phyloP scores from a whole-genome alignment of 805 yeast genomes.

The Zygoascus ofunaensis region DNA sequence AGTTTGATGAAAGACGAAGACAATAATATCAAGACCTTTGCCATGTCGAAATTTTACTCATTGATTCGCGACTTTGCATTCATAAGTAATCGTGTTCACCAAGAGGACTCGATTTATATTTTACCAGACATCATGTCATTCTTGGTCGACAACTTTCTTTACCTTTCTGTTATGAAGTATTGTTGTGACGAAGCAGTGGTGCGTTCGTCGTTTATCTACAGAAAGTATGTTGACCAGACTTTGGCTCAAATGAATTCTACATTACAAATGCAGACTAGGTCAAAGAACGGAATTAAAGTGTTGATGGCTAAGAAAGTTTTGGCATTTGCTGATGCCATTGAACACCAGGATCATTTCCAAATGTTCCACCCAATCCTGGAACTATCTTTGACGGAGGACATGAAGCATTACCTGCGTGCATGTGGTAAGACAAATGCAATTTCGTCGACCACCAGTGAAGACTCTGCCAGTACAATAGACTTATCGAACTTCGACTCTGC shows the following conservation, averaged over 20 bases:
- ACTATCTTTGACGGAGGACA: too few relatives aligned
- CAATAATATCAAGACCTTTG: background rate
- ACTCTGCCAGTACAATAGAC: too few relatives aligned
- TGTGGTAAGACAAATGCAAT: too few relatives aligned
- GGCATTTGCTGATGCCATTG: too few relatives aligned
- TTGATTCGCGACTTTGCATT: slow-evolving; percentile 10
- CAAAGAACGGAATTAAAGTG: too few relatives aligned
- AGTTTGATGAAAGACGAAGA: slow-evolving; percentile 1
- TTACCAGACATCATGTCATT: slow-evolving; percentile 10
- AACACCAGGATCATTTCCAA: too few relatives aligned
- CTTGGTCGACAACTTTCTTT: slow-evolving; percentile 14
- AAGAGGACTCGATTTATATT: background rate
- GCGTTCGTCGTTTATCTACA: background rate
- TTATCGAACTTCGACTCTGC: too few relatives aligned
- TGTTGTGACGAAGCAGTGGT: background rate
- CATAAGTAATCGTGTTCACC: background rate
- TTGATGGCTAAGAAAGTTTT: too few relatives aligned
- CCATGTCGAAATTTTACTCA: slow-evolving; percentile 9
- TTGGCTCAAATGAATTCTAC: background rate
- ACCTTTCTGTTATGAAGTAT: slow-evolving; percentile 8
- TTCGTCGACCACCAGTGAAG: too few relatives aligned
- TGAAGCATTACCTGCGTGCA: too few relatives aligned
- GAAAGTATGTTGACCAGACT: slow-evolving; percentile 3
- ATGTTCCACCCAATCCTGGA: too few relatives aligned
- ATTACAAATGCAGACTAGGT: background rate